Evolutionary conservation across 306 rosid genomes (phyloP).

Genomic region (Rosa rugosa): DNA sequence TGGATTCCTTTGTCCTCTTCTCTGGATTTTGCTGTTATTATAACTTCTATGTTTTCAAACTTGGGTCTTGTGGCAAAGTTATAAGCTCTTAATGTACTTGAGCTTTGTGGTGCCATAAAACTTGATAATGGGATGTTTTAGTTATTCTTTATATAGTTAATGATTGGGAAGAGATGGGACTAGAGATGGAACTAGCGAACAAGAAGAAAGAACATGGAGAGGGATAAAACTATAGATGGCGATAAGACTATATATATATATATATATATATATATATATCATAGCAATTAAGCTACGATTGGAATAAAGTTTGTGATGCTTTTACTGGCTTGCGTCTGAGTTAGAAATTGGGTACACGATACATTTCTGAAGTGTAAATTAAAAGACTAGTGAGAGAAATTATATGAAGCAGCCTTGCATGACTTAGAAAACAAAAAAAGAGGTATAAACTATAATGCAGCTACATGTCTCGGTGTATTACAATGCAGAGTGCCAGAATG

Average conservation of each 20-base stretch:
- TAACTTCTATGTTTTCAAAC: not conserved
- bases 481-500: not conserved
- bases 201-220: not conserved
- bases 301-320: slow-evolving; percentile 1
- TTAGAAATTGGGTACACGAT: not conserved
- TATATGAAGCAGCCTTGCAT: not conserved
- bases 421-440: not conserved
- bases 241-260: not conserved
- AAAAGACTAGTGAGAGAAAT: not conserved
- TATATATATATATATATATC: not conserved
- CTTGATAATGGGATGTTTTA: not conserved
- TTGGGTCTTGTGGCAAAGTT: not conserved
- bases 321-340: not conserved
- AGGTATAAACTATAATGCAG: not conserved
- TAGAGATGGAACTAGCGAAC: not conserved
- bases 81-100: not conserved
- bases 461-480: not conserved
- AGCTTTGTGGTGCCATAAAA: not conserved
- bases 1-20: not conserved
- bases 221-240: not conserved
- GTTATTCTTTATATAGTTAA: not conserved
- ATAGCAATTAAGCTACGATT: not conserved
- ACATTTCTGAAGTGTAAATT: not conserved
- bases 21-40: not conserved
- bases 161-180: not conserved